Evolutionary conservation across 2,329 filamentous ascomycete species (phyloP).

Genomic region (Fusarium phyllophilum): DNA sequence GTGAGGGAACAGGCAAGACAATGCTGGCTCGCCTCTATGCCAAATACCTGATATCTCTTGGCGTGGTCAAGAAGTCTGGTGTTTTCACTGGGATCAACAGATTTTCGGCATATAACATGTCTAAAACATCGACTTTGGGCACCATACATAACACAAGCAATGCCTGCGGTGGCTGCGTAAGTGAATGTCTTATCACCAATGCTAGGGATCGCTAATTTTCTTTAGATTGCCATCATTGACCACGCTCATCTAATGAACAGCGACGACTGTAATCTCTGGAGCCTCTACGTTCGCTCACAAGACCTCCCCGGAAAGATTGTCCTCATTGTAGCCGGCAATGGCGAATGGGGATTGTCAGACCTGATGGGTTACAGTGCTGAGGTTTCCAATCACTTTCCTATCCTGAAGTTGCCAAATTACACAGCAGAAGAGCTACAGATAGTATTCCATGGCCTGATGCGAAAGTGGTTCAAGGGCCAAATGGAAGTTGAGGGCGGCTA

Average conservation of each 20-base stretch:
- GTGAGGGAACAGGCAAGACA: slow-evolving; percentile 46
- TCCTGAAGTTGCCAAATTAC: slow-evolving; percentile 73
- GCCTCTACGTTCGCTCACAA: slow-evolving; percentile 40
- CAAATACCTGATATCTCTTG: slow-evolving; percentile 44
- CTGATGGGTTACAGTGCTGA: slow-evolving; percentile 66
- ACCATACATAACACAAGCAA: slow-evolving; percentile 54
- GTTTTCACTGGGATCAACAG: slow-evolving; percentile 54
- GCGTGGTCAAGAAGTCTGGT: slow-evolving; percentile 50
- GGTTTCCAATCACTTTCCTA: slow-evolving; percentile 43
- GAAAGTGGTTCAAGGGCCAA: slow-evolving; percentile 60
- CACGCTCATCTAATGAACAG: slow-evolving; percentile 45
- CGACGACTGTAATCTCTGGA: slow-evolving; percentile 45
- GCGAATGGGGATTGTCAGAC: slow-evolving; percentile 65
- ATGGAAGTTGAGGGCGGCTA: slow-evolving; percentile 71
- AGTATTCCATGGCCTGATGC: slow-evolving; percentile 67
- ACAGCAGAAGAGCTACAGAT: slow-evolving; percentile 67
- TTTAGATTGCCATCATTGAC: slow-evolving; percentile 44
- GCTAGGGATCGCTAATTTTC: slow-evolving; percentile 9
- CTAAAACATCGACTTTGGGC: slow-evolving; percentile 49
- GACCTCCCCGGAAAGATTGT: slow-evolving; percentile 44
- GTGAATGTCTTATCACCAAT: slow-evolving; percentile 1
- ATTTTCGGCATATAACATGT: slow-evolving; percentile 45
- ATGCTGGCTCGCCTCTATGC: slow-evolving; percentile 45
- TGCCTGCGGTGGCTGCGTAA: slow-evolving; percentile 67
- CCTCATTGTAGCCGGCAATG: slow-evolving; percentile 44